phyloP scores from a whole-genome alignment of 1,284 basidiomycete species.

The Fomitiporia mediterranea region DNA sequence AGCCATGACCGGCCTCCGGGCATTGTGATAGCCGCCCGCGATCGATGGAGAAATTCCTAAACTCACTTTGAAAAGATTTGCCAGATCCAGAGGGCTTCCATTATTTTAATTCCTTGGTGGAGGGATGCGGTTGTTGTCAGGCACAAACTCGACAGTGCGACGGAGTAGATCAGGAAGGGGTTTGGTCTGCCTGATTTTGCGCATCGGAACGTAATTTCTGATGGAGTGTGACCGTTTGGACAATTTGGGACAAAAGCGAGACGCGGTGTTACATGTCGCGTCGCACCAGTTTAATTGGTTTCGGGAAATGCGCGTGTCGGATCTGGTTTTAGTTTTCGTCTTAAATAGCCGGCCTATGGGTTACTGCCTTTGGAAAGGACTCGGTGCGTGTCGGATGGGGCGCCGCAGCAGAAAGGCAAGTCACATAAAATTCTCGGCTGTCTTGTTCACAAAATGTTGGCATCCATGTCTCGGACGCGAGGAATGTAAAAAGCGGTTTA shows the following conservation, averaged over 20 bases:
- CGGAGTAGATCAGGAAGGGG: not conserved
- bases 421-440: not conserved
- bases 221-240: not conserved
- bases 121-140: not conserved
- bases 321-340: not conserved
- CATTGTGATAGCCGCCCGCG: not conserved
- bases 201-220: not conserved
- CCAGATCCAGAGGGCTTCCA: not conserved
- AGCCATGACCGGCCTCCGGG: not conserved
- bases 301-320: too few species aligned
- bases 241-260: too few species aligned
- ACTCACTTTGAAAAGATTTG: too few species aligned
- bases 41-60: too few species aligned
- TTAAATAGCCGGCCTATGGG: not conserved
- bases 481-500: not conserved
- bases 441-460: too few species aligned
- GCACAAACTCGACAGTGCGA: too few species aligned
- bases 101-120: not conserved
- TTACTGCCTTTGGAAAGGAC: not conserved
- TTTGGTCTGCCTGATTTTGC: too few species aligned
- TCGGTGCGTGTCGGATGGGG: not conserved
- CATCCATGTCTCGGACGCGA: conserved; percentile 1
- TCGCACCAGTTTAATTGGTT: not conserved
- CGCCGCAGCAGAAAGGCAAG: not conserved
- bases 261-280: not conserved